Base-by-base conservation (phyloP, 768 basidiomycete genomes). In the Pleurotus tuoliensis region DNA sequence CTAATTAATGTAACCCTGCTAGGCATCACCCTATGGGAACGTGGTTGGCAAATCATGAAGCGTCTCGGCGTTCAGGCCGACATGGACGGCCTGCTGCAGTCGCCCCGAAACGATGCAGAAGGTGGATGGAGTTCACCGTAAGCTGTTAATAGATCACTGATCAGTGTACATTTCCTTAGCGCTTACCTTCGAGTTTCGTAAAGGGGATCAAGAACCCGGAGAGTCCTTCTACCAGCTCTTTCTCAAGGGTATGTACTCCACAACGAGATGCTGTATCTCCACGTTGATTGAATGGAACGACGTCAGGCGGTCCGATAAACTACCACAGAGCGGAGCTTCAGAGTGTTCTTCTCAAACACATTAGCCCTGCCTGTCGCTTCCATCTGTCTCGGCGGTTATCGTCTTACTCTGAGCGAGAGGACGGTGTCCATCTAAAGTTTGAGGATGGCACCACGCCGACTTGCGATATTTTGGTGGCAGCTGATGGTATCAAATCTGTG, bases 281-380 rank as follows among this genome's bases (percentile, higher is more conserved):
- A 6, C 22, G 46, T 8, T 50, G 48, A 34, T 15, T 44, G 3
- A 12, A 27, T 34, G 30, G 30, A 34, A 11, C 30, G 30, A 34
- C 30, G 30, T 45, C 20, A 73, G 71, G 62, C 7, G 70, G 69
- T 8, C 40, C 57, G 1, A 51, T 70, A 27, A 44, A 45, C 5
- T 68, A 62, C 52, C 81, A 81, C 58, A 74, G 81, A 30, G 71
- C 75, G 4, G 77, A 81, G 53, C 72, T 82, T 45, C 78, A 80
- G 40, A 54, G 64, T 7, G 67, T 73, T 8, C 65, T 82, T 18
- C 65, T 81, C 30, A 64, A 68, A 8, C 63, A 71, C 57, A 58
- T 81, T 41, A 61, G 69, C 2, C 47, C 70, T 2, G 62, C 62
- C 5, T 71, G 64, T 57, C 67, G 61, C 20, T 66, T 71, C 3